Percentiles rank a stretch among this genome's conserved stretches.
Evolutionary conservation across 495 filamentous ascomycete genomes (phyloP).

Genomic region (Penicillium subrubescens): DNA sequence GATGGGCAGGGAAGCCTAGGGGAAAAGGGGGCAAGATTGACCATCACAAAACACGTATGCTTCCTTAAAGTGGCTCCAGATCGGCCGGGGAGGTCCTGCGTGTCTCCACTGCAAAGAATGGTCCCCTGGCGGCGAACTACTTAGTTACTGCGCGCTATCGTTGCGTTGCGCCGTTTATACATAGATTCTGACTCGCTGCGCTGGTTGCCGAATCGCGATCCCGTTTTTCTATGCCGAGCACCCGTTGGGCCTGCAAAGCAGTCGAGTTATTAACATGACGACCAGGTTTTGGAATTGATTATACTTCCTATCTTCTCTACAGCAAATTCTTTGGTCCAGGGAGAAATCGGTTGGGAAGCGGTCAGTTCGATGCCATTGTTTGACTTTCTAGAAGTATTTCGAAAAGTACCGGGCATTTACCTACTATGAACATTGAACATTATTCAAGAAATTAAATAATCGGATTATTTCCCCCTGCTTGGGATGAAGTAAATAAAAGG

Average conservation of each 20-base stretch:
- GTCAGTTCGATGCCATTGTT: slow-evolving; percentile 9
- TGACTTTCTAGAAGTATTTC: slow-evolving; percentile 3
- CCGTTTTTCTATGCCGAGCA: slow-evolving; percentile 21
- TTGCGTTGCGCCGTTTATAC: neutral
- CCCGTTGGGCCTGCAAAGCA: slow-evolving; percentile 21
- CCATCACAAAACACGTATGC: slow-evolving; percentile 16
- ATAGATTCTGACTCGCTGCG: neutral
- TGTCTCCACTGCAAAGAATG: slow-evolving; percentile 23
- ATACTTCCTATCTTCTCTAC: neutral
- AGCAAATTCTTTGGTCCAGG: slow-evolving; percentile 12
- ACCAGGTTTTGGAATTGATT: neutral
- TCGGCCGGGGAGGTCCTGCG: slow-evolving; percentile 19
- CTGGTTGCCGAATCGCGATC: slow-evolving; percentile 9
- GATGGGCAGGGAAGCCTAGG: slow-evolving; percentile 15
- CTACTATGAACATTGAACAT: neutral
- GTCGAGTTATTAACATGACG: slow-evolving; percentile 20
- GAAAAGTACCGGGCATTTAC: neutral
- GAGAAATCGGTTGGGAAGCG: slow-evolving; percentile 27
- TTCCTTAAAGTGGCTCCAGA: slow-evolving; percentile 17
- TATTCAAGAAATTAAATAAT: neutral
- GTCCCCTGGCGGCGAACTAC: slow-evolving; percentile 8
- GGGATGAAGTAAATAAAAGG: neutral
- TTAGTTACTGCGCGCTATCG: neutral
- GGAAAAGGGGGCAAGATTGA: slow-evolving; percentile 25
- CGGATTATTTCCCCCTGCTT: neutral